Percentiles rank a stretch among this genome's conserved stretches.
Evolutionary conservation across 805 yeast species (phyloP).

Genomic region (Lipomyces spencermartinsiae): DNA sequence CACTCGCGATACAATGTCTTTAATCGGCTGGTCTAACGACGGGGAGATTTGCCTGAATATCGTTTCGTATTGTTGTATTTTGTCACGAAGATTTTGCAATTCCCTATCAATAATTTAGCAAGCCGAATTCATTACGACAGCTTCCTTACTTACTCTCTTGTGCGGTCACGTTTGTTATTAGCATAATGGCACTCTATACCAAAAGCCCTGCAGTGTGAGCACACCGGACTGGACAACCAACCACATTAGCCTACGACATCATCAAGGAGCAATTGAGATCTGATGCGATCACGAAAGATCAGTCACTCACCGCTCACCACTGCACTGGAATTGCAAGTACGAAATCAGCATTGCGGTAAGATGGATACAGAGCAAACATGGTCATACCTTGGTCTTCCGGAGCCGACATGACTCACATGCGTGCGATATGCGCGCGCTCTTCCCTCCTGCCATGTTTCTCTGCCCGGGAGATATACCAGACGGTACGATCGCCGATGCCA

Average conservation of each 20-base stretch:
- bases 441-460: constrained; percentile 5
- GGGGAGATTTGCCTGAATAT: constrained; percentile 7
- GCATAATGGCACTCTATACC: constrained; percentile 30
- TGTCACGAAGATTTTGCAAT: constrained; percentile 24
- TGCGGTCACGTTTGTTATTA: constrained; percentile 28
- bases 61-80: constrained; percentile 21
- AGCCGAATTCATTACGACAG: neutral
- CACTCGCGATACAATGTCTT: constrained; percentile 8
- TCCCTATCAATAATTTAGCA: constrained; percentile 17
- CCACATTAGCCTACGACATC: neutral
- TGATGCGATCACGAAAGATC: neutral
- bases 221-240: constrained; percentile 13
- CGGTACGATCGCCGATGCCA: neutral
- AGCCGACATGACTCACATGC: constrained; percentile 33
- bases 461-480: neutral
- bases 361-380: no score
- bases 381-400: constrained; percentile 26
- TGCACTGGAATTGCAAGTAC: constrained; percentile 20
- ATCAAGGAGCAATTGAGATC: neutral
- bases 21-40: constrained; percentile 3
- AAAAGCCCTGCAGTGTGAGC: constrained; percentile 31
- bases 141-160: constrained; percentile 20
- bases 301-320: constrained; percentile 24
- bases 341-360: neutral
- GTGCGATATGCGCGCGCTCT: constrained; percentile 24